Evolutionary conservation across 2,329 filamentous ascomycete species (phyloP).

Genomic region (Penicillium frequentans): DNA sequence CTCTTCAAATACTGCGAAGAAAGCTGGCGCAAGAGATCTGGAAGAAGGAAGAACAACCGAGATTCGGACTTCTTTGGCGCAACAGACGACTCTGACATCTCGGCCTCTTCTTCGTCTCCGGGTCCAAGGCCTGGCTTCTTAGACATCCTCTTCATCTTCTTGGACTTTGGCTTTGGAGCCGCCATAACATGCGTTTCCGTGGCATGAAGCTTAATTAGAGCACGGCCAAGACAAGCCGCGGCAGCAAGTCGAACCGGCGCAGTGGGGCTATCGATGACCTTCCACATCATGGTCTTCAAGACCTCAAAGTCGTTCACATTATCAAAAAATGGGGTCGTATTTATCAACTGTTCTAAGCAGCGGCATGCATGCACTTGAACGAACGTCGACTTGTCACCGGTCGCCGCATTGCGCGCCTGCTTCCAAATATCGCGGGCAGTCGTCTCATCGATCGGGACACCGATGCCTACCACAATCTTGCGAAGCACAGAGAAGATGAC

Average conservation of each 20-base stretch:
- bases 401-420: slow-evolving; percentile 73
- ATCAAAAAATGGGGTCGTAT: slow-evolving; percentile 76
- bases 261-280: slow-evolving; percentile 77
- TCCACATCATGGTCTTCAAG: slow-evolving; percentile 78
- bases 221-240: slow-evolving; percentile 78
- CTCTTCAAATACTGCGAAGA: slow-evolving; percentile 77
- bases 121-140: slow-evolving; percentile 59
- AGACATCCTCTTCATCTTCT: slow-evolving; percentile 72
- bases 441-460: slow-evolving; percentile 75
- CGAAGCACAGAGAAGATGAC: slow-evolving; percentile 73
- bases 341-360: slow-evolving; percentile 72
- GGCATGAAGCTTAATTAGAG: slow-evolving; percentile 78
- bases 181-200: slow-evolving; percentile 55
- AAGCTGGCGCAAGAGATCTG: slow-evolving; percentile 75
- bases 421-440: slow-evolving; percentile 93
- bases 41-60: slow-evolving; percentile 70
- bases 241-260: slow-evolving; percentile 78
- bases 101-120: slow-evolving; percentile 70
- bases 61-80: slow-evolving; percentile 70
- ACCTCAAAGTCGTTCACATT: slow-evolving; percentile 90
- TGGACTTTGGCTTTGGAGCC: slow-evolving; percentile 61
- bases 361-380: slow-evolving; percentile 77
- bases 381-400: slow-evolving; percentile 77
- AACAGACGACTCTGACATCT: slow-evolving; percentile 68
- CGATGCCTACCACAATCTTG: slow-evolving; percentile 74